phyloP scores from a whole-genome alignment of 148 eudicot genomes.

The Silene latifolia region DNA sequence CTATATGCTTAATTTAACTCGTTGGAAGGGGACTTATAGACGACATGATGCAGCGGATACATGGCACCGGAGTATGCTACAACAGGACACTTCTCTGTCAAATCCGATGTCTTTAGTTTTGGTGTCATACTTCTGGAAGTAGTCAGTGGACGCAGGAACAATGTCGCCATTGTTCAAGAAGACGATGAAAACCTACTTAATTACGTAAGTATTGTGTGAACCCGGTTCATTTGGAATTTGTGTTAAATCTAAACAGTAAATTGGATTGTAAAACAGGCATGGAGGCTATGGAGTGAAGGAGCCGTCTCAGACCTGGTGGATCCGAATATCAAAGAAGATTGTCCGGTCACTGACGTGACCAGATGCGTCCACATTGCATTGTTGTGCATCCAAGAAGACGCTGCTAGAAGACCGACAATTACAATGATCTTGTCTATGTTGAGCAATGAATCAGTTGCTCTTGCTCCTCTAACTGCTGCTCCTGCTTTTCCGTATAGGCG shows the following conservation, averaged over 20 bases:
- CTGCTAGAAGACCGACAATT: constrained; percentile 35
- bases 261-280: constrained; percentile 24
- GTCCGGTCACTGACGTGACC: background rate
- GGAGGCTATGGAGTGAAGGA: constrained; percentile 38
- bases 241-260: no score
- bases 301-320: constrained; percentile 28
- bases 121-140: no score
- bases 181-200: no score
- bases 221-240: no score
- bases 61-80: no score
- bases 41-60: constrained; percentile 32
- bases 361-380: constrained; percentile 38
- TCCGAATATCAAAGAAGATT: constrained; percentile 13
- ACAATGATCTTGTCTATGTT: constrained; percentile 34
- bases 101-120: no score
- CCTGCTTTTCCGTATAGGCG: constrained; percentile 25
- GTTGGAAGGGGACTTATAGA: no score
- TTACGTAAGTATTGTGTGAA: constrained; percentile 24
- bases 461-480: constrained; percentile 22
- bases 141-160: no score
- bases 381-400: constrained; percentile 42
- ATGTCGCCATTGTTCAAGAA: no score
- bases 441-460: constrained; percentile 18
- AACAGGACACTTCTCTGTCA: no score
- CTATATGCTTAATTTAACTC: no score